phyloP scores from a whole-genome alignment of 2,329 filamentous ascomycete species.

The Salinomyces thailandicus region DNA sequence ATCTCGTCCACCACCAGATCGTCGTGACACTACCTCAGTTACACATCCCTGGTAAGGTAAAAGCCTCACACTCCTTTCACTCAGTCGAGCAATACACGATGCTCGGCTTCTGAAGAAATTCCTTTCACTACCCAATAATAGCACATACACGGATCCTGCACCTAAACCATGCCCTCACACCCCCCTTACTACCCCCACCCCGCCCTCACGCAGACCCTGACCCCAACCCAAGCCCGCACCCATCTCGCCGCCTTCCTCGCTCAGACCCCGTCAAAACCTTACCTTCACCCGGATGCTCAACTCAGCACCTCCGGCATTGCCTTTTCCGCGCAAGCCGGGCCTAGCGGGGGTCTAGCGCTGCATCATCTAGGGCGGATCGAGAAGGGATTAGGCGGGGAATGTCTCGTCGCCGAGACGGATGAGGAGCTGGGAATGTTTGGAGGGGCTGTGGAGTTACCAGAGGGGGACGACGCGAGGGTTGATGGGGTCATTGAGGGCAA shows the following conservation, averaged over 20 bases:
- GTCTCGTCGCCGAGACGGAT: constrained; percentile 32
- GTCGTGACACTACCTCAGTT: no score
- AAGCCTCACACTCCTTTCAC: no score
- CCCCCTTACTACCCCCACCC: constrained; percentile 27
- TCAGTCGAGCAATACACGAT: no score
- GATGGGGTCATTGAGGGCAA: constrained; percentile 18
- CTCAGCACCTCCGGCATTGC: constrained; percentile 33
- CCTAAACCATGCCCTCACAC: no score
- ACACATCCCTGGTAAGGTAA: no score
- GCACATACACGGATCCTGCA: no score
- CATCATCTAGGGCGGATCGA: constrained; percentile 45
- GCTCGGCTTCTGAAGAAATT: no score
- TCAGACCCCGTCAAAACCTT: constrained; percentile 30
- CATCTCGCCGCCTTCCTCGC: constrained; percentile 32
- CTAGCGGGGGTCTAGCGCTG: constrained; percentile 38
- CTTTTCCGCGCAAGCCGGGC: constrained; percentile 34
- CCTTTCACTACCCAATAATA: no score
- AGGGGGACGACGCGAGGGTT: constrained; percentile 16
- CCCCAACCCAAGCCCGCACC: constrained; percentile 24
- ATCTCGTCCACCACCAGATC: no score
- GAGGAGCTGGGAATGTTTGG: constrained; percentile 30
- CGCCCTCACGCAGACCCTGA: constrained; percentile 22
- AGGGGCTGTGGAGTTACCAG: constrained; percentile 17
- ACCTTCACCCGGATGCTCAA: constrained; percentile 40
- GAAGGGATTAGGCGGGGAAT: constrained; percentile 43